These are phyloP conservation scores for Aspergillus funiculosus DNA, from an alignment of 495 filamentous ascomycete species.

Conservation along the genomic window DNA sequence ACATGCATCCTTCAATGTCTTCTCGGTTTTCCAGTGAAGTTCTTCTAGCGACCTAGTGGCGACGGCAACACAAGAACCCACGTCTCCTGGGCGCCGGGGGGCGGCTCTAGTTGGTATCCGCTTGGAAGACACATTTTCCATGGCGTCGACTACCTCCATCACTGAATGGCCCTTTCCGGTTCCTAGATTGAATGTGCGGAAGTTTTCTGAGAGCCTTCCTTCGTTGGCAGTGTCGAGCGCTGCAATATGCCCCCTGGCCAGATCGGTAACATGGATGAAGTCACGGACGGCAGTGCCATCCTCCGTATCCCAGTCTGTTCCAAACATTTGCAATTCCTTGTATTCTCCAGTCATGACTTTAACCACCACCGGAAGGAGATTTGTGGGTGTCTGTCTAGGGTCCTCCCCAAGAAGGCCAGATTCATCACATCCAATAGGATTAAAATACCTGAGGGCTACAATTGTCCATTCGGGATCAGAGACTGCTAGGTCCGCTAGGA, in stretches of 20 bases:
- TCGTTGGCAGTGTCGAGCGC: slow-evolving; percentile 43
- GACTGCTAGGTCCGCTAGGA: slow-evolving; percentile 54
- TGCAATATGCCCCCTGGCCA: slow-evolving; percentile 60
- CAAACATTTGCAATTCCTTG: slow-evolving; percentile 52
- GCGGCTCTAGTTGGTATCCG: slow-evolving; percentile 56
- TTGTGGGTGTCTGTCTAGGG: slow-evolving; percentile 55
- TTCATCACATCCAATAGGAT: slow-evolving; percentile 60
- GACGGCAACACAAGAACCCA: slow-evolving; percentile 74
- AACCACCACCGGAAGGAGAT: slow-evolving; percentile 57
- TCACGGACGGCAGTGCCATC: slow-evolving; percentile 57
- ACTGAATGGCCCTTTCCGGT: slow-evolving; percentile 49
- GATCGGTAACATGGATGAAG: slow-evolving; percentile 59
- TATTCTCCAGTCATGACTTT: slow-evolving; percentile 54
- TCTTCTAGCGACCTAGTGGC: slow-evolving; percentile 77
- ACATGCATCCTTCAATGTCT: slow-evolving; percentile 77
- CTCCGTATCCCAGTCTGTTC: slow-evolving; percentile 57
- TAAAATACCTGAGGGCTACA: slow-evolving; percentile 62
- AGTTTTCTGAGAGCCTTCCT: slow-evolving; percentile 36
- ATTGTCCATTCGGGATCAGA: slow-evolving; percentile 57
- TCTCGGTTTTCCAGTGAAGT: slow-evolving; percentile 83
- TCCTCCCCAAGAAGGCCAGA: slow-evolving; percentile 61
- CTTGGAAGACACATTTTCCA: slow-evolving; percentile 39
- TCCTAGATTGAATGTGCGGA: slow-evolving; percentile 50
- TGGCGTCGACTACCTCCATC: slow-evolving; percentile 45
- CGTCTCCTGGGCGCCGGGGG: slow-evolving; percentile 67